phyloP scores from a whole-genome alignment of 768 basidiomycete species.

The Trichaptum fuscoviolaceum region DNA sequence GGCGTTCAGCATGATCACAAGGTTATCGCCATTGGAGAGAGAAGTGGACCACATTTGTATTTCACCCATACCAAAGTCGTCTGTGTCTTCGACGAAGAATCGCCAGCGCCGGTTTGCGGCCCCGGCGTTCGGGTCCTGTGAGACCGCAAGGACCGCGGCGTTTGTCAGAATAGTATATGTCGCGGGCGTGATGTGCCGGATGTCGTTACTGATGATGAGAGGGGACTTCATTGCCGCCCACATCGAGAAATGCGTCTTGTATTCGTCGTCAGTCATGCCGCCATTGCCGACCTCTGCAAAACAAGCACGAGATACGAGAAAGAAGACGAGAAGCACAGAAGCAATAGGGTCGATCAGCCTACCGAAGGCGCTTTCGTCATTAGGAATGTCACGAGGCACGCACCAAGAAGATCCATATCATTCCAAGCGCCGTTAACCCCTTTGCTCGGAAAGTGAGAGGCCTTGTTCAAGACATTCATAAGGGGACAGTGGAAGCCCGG shows the following conservation, averaged over 20 bases:
- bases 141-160: slow-evolving; percentile 4
- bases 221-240: slow-evolving; percentile 24
- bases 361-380: background rate
- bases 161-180: slow-evolving; percentile 3
- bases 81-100: slow-evolving; percentile 2
- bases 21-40: slow-evolving; percentile 1
- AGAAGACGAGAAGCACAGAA: background rate
- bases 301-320: background rate
- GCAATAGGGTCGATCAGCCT: background rate
- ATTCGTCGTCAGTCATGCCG: slow-evolving; percentile 11
- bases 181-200: slow-evolving; percentile 12
- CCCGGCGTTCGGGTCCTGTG: slow-evolving; percentile 2
- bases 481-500: slow-evolving; percentile 21
- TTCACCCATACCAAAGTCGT: slow-evolving; percentile 5
- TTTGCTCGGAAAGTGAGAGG: slow-evolving; percentile 14
- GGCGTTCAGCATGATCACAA: slow-evolving; percentile 6
- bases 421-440: slow-evolving; percentile 15
- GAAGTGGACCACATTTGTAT: slow-evolving; percentile 6
- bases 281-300: slow-evolving; percentile 11
- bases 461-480: slow-evolving; percentile 14
- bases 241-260: slow-evolving; percentile 18
- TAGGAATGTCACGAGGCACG: background rate
- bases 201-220: slow-evolving; percentile 24
- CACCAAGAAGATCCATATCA: slow-evolving; percentile 18
- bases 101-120: slow-evolving; percentile 4